phyloP scores from a whole-genome alignment of 139 green algal species.

The Eudorina sp. region DNA sequence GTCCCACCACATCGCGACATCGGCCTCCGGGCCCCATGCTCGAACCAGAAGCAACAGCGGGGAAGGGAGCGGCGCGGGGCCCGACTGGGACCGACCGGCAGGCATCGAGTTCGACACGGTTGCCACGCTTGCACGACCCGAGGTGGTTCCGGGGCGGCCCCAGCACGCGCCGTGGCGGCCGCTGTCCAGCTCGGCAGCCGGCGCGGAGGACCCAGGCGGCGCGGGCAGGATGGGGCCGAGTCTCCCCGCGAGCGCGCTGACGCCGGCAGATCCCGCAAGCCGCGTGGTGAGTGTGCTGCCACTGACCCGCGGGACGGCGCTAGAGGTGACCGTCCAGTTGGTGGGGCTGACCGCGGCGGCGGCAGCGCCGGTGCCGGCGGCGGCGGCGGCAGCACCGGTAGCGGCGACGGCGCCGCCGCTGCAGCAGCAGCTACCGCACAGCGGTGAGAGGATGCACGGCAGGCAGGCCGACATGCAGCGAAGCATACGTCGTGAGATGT shows the following conservation, averaged over 20 bases:
- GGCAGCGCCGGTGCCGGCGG: neutral
- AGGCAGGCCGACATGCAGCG: neutral
- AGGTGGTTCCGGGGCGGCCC: no score
- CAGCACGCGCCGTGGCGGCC: no score
- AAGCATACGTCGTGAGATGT: neutral
- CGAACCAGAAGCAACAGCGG: no score
- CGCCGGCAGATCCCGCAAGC: neutral
- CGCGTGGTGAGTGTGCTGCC: neutral
- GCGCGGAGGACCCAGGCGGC: no score
- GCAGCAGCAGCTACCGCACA: neutral
- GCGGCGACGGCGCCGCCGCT: neutral
- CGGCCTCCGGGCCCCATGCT: no score
- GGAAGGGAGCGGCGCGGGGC: no score
- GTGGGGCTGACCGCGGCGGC: neutral
- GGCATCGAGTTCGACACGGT: no score
- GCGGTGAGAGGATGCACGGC: neutral
- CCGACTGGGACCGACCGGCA: no score
- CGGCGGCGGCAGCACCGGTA: neutral
- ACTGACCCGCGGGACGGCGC: neutral
- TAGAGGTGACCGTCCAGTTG: conserved; percentile 7
- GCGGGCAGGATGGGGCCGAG: no score
- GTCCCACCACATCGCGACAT: no score
- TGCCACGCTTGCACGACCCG: no score
- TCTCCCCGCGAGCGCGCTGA: neutral
- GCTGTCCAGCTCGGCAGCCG: no score